These are phyloP conservation scores for Torulaspora franciscae DNA, from an alignment of 805 yeast species.

Conservation along the genomic window DNA sequence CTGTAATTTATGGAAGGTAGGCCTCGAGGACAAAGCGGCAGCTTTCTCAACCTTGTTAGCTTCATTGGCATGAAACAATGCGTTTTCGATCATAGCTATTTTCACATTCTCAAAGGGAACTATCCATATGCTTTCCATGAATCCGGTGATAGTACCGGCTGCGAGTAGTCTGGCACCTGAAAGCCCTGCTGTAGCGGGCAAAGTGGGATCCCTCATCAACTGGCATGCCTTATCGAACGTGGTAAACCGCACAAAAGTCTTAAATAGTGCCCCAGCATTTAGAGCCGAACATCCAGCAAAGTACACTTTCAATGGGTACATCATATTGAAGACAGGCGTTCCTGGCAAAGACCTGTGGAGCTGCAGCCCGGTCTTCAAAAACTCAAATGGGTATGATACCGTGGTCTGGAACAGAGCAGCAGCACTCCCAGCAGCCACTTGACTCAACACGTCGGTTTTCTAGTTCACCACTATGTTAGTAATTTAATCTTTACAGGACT, in stretches of 20 bases:
- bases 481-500: not conserved
- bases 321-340: slow-evolving; percentile 29
- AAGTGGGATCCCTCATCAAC: slow-evolving; percentile 43
- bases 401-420: slow-evolving; percentile 63
- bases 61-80: slow-evolving; percentile 35
- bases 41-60: not conserved
- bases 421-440: slow-evolving; percentile 35
- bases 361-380: slow-evolving; percentile 60
- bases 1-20: slow-evolving; percentile 32
- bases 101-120: slow-evolving; percentile 90
- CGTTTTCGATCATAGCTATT: slow-evolving; percentile 72
- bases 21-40: slow-evolving; percentile 6
- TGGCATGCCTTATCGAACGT: slow-evolving; percentile 71
- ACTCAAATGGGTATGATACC: slow-evolving; percentile 67
- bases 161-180: slow-evolving; percentile 76
- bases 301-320: slow-evolving; percentile 35
- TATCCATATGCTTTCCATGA: slow-evolving; percentile 72
- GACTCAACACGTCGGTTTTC: slow-evolving; percentile 13
- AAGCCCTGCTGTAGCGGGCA: slow-evolving; percentile 53
- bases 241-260: slow-evolving; percentile 67
- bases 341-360: slow-evolving; percentile 44
- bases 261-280: slow-evolving; percentile 66
- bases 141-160: slow-evolving; percentile 82
- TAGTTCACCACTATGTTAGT: slow-evolving; percentile 5
- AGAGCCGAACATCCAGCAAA: slow-evolving; percentile 68